Base-by-base conservation (phyloP, 768 basidiomycete genomes). In the Auriscalpium vulgare region DNA sequence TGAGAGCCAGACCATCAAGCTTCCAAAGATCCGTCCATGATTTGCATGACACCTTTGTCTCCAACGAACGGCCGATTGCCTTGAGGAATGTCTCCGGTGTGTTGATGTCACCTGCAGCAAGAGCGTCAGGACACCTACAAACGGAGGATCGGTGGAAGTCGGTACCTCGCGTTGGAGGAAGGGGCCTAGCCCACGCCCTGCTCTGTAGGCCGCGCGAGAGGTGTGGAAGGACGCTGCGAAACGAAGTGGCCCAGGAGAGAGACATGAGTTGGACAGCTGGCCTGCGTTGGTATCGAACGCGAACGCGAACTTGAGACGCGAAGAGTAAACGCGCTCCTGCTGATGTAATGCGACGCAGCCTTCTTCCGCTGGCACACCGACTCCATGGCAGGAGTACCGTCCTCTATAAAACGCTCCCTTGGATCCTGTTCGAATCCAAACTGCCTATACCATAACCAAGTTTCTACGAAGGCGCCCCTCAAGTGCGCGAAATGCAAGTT, bases 11-110 rank as follows among this genome's bases (percentile, higher is more conserved):
- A 19, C 87, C 80, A 38, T 79, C 72, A 55, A 77, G 71, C 50
- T 73, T 75, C 87, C 88, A 92, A 43, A 93, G 75, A 35, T 81
- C 77, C 2, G 83, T 79, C 91, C 91, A 93, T n/a, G 69, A 71
- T 44, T 83, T 82, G 10, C 78, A 68, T 3, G 77, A 71, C 35
- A 90, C 59, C 68, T 91, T 91, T 1, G 77, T 82, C 38, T 87
- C 83, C 3, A 78, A 71, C 8, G 75, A 75, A 23, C 91, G 78
- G 19, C 91, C 90, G 59, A 93, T 89, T 29, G 84, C 79, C 56
- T 79, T 80, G 60, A 93, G 74, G 62, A 93, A 90, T 29, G 79
- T 83, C 35, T 71, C 71, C 7, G 88, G 79, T 3, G 82, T 80
- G 17, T 66, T 59, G 58, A 87, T 78, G n/a, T 69, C 59, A 37